A percentile compares a stretch with the other conserved stretches of the same genome.
Conservation (phyloP, 208 protist genomes). For the Spongospora subterranea region DNA sequence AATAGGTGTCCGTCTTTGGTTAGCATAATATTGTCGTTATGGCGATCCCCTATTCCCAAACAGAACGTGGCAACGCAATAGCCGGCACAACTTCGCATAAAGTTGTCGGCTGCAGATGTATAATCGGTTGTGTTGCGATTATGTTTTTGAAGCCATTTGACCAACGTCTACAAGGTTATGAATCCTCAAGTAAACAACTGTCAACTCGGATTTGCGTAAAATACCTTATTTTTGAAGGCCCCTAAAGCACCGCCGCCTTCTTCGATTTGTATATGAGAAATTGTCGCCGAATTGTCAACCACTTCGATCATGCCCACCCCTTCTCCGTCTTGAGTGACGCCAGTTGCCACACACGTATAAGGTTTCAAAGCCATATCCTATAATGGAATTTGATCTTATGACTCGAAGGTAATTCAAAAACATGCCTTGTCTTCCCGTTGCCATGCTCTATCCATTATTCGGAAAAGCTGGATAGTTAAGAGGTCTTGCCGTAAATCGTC, state of each 20-base stretch:
- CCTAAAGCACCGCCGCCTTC: conserved; percentile 54
- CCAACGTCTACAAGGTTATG: background rate
- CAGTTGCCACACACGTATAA: conserved; percentile 55
- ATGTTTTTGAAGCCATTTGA: conserved; percentile 59
- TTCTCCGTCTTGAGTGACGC: conserved; percentile 69
- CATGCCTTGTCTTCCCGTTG: conserved; percentile 53
- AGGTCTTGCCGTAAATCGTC: conserved; percentile 79
- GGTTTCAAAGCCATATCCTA: conserved; percentile 45
- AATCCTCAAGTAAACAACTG: background rate
- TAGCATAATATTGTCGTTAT: conserved; percentile 76
- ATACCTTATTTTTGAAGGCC: conserved; percentile 49
- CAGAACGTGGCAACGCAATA: conserved; percentile 81
- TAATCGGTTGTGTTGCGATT: conserved; percentile 62
- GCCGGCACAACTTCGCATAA: conserved; percentile 71
- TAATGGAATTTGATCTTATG: background rate
- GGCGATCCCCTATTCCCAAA: conserved; percentile 76
- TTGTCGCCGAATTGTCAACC: conserved; percentile 74
- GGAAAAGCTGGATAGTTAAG: conserved; percentile 74
- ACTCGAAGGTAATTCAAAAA: background rate
- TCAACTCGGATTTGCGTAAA: background rate
- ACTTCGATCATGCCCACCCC: conserved; percentile 76
- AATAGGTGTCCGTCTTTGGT: conserved; percentile 77
- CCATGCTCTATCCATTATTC: conserved; percentile 75
- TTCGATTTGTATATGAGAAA: conserved; percentile 63
- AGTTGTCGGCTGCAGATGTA: conserved; percentile 67